These are phyloP conservation scores for Setomelanomma holmii DNA, from an alignment of 2,329 filamentous ascomycete genomes.

Conservation along the genomic window DNA sequence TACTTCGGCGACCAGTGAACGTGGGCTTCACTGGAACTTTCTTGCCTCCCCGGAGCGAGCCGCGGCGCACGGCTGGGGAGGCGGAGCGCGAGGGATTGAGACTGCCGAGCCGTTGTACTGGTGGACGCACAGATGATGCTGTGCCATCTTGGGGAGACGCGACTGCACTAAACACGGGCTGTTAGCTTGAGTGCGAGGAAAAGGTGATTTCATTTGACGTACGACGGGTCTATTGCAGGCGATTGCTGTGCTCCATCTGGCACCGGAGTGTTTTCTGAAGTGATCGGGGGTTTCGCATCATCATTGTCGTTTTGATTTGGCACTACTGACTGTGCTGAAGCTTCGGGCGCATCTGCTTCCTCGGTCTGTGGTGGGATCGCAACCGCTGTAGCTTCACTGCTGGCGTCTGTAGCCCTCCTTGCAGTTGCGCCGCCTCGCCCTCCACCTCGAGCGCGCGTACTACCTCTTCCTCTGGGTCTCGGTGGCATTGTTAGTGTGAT, in stretches of 20 bases:
- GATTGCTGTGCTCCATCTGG: constrained; percentile 18
- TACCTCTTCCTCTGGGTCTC: constrained; percentile 31
- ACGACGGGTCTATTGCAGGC: constrained; percentile 20
- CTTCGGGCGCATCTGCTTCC: constrained; percentile 10
- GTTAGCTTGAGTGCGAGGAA: constrained; percentile 2
- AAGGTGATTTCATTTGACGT: not conserved
- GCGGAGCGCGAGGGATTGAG: constrained; percentile 40
- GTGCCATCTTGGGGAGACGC: constrained; percentile 23
- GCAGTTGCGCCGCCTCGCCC: constrained; percentile 26
- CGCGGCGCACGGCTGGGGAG: constrained; percentile 38
- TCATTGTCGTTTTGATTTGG: constrained; percentile 31
- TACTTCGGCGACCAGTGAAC: constrained; percentile 54
- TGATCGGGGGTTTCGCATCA: constrained; percentile 19
- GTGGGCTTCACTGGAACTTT: constrained; percentile 47
- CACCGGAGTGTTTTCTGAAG: constrained; percentile 16
- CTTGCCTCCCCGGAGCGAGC: constrained; percentile 35
- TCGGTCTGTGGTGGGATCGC: constrained; percentile 25
- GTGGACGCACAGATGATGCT: constrained; percentile 27
- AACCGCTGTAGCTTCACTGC: constrained; percentile 18
- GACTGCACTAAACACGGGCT: constrained; percentile 12
- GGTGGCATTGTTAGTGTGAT: constrained; percentile 36
- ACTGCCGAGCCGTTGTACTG: constrained; percentile 36
- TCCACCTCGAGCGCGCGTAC: constrained; percentile 29
- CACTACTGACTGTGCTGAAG: constrained; percentile 13
- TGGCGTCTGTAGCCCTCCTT: constrained; percentile 11